Conservation (phyloP, 768 basidiomycete species). For the Kwoniella bestiolae region DNA sequence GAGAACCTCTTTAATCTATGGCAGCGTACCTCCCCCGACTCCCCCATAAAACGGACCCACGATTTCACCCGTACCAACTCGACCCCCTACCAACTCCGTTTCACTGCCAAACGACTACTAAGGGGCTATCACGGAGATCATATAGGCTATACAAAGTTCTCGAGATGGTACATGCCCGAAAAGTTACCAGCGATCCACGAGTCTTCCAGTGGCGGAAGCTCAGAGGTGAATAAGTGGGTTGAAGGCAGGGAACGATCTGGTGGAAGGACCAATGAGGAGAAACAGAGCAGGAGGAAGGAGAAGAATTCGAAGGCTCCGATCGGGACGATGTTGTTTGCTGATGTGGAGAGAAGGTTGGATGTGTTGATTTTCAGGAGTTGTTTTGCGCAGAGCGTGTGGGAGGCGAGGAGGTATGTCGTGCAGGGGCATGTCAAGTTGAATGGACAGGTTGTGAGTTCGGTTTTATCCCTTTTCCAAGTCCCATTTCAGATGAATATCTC, state of each 20-base stretch:
- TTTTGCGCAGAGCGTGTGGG: slow-evolving; percentile 84
- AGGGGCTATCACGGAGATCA: slow-evolving; percentile 95
- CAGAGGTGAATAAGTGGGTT: slow-evolving; percentile 40
- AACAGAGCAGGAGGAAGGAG: slow-evolving; percentile 64
- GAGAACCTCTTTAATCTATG: slow-evolving; percentile 89
- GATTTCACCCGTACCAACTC: slow-evolving; percentile 65
- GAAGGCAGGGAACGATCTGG: slow-evolving; percentile 60
- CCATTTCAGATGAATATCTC: too few relatives aligned
- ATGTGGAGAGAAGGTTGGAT: slow-evolving; percentile 93
- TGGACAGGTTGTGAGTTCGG: slow-evolving; percentile 74
- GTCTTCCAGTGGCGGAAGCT: slow-evolving; percentile 1
- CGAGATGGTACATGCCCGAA: slow-evolving; percentile 89
- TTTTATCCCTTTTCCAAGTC: too few relatives aligned
- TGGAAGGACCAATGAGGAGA: slow-evolving; percentile 60
- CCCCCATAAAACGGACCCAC: slow-evolving; percentile 59
- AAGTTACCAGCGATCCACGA: slow-evolving; percentile 67
- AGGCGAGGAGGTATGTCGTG: slow-evolving; percentile 81
- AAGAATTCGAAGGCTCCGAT: slow-evolving; percentile 78
- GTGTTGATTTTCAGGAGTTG: slow-evolving; percentile 88
- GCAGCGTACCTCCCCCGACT: slow-evolving; percentile 67
- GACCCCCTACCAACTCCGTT: slow-evolving; percentile 88
- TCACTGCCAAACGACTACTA: slow-evolving; percentile 80
- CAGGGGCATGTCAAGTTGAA: slow-evolving; percentile 87
- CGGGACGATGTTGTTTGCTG: slow-evolving; percentile 90
- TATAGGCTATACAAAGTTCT: slow-evolving; percentile 90